Evolutionary conservation across 805 yeast genomes (phyloP).

Genomic region (Schwanniomyces pseudopolymorphus): DNA sequence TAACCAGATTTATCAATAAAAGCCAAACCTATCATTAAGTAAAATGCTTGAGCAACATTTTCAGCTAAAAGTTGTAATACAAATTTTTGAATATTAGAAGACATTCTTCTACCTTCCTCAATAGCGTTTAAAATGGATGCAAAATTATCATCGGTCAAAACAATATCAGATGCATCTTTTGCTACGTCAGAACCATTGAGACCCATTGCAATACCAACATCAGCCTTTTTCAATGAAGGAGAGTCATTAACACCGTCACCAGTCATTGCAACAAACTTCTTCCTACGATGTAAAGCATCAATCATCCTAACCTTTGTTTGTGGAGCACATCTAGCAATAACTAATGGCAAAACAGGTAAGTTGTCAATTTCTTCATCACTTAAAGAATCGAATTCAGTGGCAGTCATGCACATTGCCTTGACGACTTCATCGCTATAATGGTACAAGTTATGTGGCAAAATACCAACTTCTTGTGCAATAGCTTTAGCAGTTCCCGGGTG

Average conservation of each 20-base stretch:
- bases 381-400: constrained; percentile 33
- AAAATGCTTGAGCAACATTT: constrained; percentile 70
- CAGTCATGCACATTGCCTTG: constrained; percentile 37
- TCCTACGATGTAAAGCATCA: constrained; percentile 38
- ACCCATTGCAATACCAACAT: constrained; percentile 86
- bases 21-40: constrained; percentile 47
- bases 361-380: constrained; percentile 31
- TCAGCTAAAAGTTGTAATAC: constrained; percentile 71
- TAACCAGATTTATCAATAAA: constrained; percentile 31
- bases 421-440: constrained; percentile 35
- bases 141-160: constrained; percentile 68
- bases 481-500: constrained; percentile 78
- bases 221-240: constrained; percentile 72
- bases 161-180: constrained; percentile 79
- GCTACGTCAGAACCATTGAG: constrained; percentile 77
- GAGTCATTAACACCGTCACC: constrained; percentile 81
- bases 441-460: constrained; percentile 51
- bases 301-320: constrained; percentile 43
- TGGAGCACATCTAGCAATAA: constrained; percentile 42
- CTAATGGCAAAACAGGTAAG: constrained; percentile 39
- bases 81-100: constrained; percentile 74
- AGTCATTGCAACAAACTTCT: constrained; percentile 40
- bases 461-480: constrained; percentile 80
- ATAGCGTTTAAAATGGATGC: constrained; percentile 76
- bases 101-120: constrained; percentile 80